Base-by-base conservation (phyloP, 2,329 filamentous ascomycete species). In the Fusarium torreyae region DNA sequence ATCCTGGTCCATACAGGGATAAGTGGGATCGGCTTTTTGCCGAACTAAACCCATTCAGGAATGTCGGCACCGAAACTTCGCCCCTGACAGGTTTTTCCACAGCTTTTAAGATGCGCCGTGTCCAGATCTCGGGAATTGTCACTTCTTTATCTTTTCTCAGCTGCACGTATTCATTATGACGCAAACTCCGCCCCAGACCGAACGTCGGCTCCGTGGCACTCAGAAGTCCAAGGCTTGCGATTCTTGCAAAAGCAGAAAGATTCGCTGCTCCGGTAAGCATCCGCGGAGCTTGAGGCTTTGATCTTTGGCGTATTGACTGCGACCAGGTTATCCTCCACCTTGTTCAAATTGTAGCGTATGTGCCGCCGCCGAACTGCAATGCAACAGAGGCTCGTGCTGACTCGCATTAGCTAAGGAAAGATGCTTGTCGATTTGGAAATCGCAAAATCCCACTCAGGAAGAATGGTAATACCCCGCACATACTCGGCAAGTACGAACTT, bases 211-310 rank as follows among this genome's bases (percentile, higher is more conserved):
- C 39, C 62, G 61, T 4, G 63, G 70, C 7, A 42, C 65, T 1
- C 53, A 71, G 7, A 63, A 46, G 6, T 69, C 71, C 11, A 73
- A 73, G 53, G 70, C 71, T 7, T 73, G 71, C 26, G 60, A 73
- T 50, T 54, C 63, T 15, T 73, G 71, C 63, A 73, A 73, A 49
- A 28, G 44, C 18, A 57, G 70, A 17, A 73, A 73, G 59, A 66
- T 73, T 46, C 48, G 68, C 8, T 73, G 70, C 31, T 73, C 70
- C 28, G 70, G 70, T 71, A 63, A 15, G 53, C 18, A 17, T 22
- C 11, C 17, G 9, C n/a, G 8, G 9, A 24, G 2, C 4, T 6
- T n/a, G 5, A 4, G 33, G 24, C 13, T 6, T 36, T 6, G 10
- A 7, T 5, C 2, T 2, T 31, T 48, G 31, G 22, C 20, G 7